Evolutionary conservation across 495 filamentous ascomycete species (phyloP).

Genomic region (Talaromyces thailandensis): DNA sequence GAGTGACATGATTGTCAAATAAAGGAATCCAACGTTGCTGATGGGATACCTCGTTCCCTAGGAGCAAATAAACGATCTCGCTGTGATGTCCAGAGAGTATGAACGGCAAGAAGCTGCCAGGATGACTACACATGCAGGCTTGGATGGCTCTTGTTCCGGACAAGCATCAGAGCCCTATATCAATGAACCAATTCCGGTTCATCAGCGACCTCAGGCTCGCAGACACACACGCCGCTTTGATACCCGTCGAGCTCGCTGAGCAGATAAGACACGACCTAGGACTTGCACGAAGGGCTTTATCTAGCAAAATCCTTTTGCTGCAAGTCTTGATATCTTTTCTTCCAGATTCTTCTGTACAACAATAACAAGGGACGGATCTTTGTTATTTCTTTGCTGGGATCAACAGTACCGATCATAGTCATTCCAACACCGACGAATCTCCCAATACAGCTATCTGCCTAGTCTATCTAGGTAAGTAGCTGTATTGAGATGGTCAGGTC

Average conservation of each 20-base stretch:
- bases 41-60: conserved; percentile 13
- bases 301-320: not conserved
- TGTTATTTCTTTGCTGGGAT: conserved; percentile 1
- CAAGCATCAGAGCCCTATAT: conserved; percentile 39
- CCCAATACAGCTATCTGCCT: not conserved
- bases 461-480: not conserved
- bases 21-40: conserved; percentile 2
- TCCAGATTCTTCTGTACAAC: not conserved
- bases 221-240: conserved; percentile 22
- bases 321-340: conserved; percentile 2
- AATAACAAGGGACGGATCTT: conserved; percentile 2
- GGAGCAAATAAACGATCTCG: conserved; percentile 48
- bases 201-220: conserved; percentile 17
- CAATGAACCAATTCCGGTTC: conserved; percentile 40
- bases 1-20: conserved; percentile 10
- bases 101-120: conserved; percentile 42
- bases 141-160: conserved; percentile 18
- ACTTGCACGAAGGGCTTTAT: not conserved
- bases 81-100: conserved; percentile 41
- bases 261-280: not conserved
- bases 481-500: not conserved
- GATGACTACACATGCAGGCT: conserved; percentile 28
- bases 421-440: not conserved
- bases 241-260: conserved; percentile 21
- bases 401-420: conserved; percentile 1